These are phyloP conservation scores for Cytospora mali DNA, from an alignment of 2,329 filamentous ascomycete genomes.

Conservation along the genomic window DNA sequence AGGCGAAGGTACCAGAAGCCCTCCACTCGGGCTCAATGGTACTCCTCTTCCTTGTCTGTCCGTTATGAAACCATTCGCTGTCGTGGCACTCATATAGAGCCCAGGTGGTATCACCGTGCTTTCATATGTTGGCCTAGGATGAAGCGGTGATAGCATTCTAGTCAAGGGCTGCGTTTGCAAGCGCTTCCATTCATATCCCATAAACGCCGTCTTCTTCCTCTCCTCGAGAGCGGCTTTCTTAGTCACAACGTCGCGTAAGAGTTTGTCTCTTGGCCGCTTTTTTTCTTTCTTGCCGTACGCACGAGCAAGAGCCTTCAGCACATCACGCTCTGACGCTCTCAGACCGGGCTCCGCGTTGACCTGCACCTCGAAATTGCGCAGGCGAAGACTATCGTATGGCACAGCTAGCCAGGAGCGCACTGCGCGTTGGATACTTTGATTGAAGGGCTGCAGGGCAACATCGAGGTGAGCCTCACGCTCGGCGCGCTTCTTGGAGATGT, in stretches of 20 bases:
- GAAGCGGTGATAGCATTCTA: background rate
- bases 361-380: conserved; percentile 53
- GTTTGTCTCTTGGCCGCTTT: conserved; percentile 80
- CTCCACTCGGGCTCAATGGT: background rate
- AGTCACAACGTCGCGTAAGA: conserved; percentile 73
- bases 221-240: conserved; percentile 73
- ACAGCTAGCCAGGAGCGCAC: conserved; percentile 49
- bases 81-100: background rate
- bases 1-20: background rate
- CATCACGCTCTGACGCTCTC: conserved; percentile 41
- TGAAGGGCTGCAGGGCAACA: conserved; percentile 42
- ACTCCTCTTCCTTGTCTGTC: background rate
- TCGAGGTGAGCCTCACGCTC: conserved; percentile 35
- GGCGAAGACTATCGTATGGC: conserved; percentile 52
- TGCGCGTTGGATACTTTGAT: conserved; percentile 45
- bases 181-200: conserved; percentile 84
- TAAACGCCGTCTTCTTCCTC: conserved; percentile 79
- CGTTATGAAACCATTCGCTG: background rate
- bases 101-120: background rate
- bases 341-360: conserved; percentile 46
- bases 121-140: background rate
- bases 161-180: conserved; percentile 34
- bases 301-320: conserved; percentile 54
- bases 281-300: conserved; percentile 65
- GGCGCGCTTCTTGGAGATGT: conserved; percentile 13